A percentile compares a stretch with the other conserved stretches of the same genome.
These are phyloP conservation scores for Smithsoniella earleae DNA, from an alignment of 163 green algal genomes.

Conservation along the genomic window DNA sequence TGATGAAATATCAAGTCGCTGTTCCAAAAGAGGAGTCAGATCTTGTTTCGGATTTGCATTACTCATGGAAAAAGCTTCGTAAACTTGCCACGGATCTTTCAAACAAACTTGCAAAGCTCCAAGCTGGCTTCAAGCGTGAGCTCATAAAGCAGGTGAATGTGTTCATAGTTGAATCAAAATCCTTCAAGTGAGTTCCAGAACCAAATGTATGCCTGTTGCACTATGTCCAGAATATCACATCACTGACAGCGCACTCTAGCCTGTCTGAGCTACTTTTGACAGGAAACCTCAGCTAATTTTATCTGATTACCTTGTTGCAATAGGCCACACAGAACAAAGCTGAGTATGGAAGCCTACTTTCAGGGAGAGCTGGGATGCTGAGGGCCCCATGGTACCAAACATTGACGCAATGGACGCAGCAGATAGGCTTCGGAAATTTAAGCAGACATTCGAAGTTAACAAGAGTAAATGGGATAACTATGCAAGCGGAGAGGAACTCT, in stretches of 20 bases:
- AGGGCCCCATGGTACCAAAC: slow-evolving; percentile 71
- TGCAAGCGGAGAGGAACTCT: slow-evolving; percentile 78
- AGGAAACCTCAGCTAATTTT: no score
- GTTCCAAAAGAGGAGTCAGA: slow-evolving; percentile 87
- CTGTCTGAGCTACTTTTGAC: no score
- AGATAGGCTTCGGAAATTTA: slow-evolving; percentile 80
- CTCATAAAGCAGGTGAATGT: slow-evolving; percentile 79
- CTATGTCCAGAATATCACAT: no score
- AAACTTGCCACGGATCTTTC: slow-evolving; percentile 68
- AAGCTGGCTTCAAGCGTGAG: slow-evolving; percentile 80
- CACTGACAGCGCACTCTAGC: no score
- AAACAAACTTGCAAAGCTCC: slow-evolving; percentile 71
- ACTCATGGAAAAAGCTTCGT: slow-evolving; percentile 83
- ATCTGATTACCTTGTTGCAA: no score
- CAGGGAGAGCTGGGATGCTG: slow-evolving; percentile 73
- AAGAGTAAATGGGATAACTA: slow-evolving; percentile 91
- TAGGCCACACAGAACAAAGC: no score
- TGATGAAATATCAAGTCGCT: slow-evolving; percentile 55
- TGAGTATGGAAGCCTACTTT: no score
- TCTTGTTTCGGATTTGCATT: slow-evolving; percentile 75
- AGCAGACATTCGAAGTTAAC: slow-evolving; percentile 80
- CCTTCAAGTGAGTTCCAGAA: slow-evolving; percentile 34
- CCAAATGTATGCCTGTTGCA: no score
- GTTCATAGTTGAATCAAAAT: slow-evolving; percentile 69
- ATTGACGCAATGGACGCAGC: slow-evolving; percentile 82